Evolutionary conservation across 1,139 yeast genomes (phyloP).

Genomic region (Taphrina deformans): DNA sequence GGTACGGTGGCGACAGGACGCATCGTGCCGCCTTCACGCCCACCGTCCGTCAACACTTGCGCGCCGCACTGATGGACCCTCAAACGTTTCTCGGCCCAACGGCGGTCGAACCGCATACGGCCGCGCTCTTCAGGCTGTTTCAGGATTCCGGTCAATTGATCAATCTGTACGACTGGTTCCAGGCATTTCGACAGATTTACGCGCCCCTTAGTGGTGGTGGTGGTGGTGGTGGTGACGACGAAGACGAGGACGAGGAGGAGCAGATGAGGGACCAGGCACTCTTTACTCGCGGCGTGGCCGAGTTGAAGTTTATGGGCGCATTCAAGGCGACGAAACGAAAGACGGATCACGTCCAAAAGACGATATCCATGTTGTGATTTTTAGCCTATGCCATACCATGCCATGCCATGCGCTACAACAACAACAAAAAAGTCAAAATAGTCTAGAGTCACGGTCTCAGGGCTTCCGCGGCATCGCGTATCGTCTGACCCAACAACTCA

Average conservation of each 20-base stretch:
- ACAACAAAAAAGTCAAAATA: not conserved
- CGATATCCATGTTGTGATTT: not conserved
- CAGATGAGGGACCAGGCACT: slow-evolving; percentile 27
- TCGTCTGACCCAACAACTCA: slow-evolving; percentile 50
- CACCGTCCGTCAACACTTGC: slow-evolving; percentile 7
- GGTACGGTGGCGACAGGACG: not conserved
- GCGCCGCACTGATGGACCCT: slow-evolving; percentile 14
- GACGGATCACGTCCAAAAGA: slow-evolving; percentile 37
- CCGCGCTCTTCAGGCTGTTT: slow-evolving; percentile 33
- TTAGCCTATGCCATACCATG: not conserved
- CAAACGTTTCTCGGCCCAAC: slow-evolving; percentile 14
- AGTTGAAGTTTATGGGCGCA: slow-evolving; percentile 35
- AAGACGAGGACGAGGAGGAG: slow-evolving; percentile 11
- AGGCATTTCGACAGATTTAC: slow-evolving; percentile 29
- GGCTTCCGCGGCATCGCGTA: slow-evolving; percentile 45
- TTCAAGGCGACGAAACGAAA: slow-evolving; percentile 35
- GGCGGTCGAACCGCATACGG: slow-evolving; percentile 25
- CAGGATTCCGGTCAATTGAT: slow-evolving; percentile 36
- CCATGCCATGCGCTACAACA: not conserved
- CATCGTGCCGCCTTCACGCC: slow-evolving; percentile 19
- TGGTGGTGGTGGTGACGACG: not conserved
- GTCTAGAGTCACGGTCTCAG: slow-evolving; percentile 27
- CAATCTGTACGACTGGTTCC: slow-evolving; percentile 36
- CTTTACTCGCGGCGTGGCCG: slow-evolving; percentile 34
- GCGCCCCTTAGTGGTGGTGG: not conserved